Base-by-base conservation (phyloP, 2,329 filamentous ascomycete species). In the Chaetomium globosum region DNA sequence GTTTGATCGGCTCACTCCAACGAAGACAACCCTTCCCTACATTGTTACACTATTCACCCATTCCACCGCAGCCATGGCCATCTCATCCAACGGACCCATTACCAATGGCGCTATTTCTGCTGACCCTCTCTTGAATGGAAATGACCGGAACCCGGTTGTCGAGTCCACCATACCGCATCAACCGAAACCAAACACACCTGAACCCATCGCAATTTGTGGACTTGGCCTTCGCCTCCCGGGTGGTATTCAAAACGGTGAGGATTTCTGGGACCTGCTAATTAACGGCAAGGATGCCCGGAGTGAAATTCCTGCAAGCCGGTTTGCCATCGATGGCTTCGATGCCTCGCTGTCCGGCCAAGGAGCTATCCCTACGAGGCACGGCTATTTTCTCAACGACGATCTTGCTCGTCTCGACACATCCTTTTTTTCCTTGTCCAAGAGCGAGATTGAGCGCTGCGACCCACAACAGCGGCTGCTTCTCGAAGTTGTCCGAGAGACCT, bases 401-500 rank as follows among this genome's bases (percentile, higher is more conserved):
- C 46, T 68, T n/a, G 9, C n/a, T n/a, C 21, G 21, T 13, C 51
- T 70, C 8, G 67, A 70, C 54, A 39, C 68, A 1, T 67, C 67
- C 10, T 66, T 67, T 33, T 67, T 67, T 39, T 61, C 59, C 30
- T 61, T 67, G 59, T 33, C 62, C 4, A 59, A 55, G 26, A 54
- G 19, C 0, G 68, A 70, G 59, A n/a, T 65, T 19, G 65, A 67
- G 51, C 30, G 28, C 23, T 19, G 23, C 0, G 67, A 69, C 13
- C 69, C 69, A 2, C 64, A 69, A 33, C 72, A 74, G 61, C 67
- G 69, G 2, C 70, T 68, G 48, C 69, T 61, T 68, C 48, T 75
- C 9, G 71, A 74, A 54, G 23, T 72, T 7, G 51, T 53, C 39
- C 59, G 69, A 3, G 57, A 71, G 52, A 57, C 63, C 30, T 26